A percentile compares a stretch with the other conserved stretches of the same genome.
These are phyloP conservation scores for Penicillium odoratum DNA, from an alignment of 495 filamentous ascomycete species.

Conservation along the genomic window DNA sequence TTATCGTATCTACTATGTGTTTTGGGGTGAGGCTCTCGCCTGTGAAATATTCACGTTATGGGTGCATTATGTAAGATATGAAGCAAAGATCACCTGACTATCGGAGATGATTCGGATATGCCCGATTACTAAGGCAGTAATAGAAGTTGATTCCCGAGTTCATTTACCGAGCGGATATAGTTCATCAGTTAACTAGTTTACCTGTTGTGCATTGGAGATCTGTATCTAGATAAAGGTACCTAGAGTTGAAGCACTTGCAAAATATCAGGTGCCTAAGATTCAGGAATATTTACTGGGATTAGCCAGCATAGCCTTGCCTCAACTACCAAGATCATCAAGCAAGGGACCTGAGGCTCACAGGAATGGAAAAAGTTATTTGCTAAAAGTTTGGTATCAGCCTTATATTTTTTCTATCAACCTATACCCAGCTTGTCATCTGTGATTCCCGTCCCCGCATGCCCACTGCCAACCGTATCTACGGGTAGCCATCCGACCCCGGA, in stretches of 20 bases:
- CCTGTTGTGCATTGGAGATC: background rate
- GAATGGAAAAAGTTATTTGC: too few species aligned
- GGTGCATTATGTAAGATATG: background rate
- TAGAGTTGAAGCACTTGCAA: background rate
- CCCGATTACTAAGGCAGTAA: background rate
- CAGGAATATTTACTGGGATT: too few species aligned
- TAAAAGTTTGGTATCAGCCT: background rate
- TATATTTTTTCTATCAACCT: background rate
- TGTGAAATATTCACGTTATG: too few species aligned
- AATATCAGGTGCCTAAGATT: background rate
- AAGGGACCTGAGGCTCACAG: too few species aligned
- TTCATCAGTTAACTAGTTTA: background rate
- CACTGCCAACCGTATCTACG: background rate
- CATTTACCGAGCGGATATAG: background rate
- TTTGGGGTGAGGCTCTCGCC: too few species aligned
- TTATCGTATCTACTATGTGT: too few species aligned
- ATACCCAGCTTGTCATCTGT: too few species aligned
- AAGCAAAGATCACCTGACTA: background rate
- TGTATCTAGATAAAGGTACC: background rate
- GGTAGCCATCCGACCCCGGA: conserved; percentile 1
- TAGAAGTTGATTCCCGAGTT: conserved; percentile 4
- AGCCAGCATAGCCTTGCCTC: too few species aligned
- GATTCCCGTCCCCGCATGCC: background rate
- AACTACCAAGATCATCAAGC: too few species aligned
- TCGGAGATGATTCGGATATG: background rate